Conservation (phyloP, 2,329 filamentous ascomycete species). For the Alternaria sp. region DNA sequence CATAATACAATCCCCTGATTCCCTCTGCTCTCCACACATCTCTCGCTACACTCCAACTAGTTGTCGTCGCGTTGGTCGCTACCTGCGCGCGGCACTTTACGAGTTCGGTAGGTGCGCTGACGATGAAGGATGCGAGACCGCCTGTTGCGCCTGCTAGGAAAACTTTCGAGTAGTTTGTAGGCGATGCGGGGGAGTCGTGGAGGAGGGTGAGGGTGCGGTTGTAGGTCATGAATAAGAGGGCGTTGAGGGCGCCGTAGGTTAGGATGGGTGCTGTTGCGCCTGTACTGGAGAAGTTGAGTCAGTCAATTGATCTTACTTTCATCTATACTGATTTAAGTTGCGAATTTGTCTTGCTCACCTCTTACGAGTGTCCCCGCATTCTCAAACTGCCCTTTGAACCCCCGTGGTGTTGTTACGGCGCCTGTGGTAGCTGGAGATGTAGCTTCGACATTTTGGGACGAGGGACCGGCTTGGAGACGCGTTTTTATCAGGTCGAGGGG, state of each 20-base stretch:
- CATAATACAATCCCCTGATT: conserved; percentile 76
- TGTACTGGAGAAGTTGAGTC: conserved; percentile 33
- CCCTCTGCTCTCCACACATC: conserved; percentile 66
- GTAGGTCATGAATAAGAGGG: conserved; percentile 87
- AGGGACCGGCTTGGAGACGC: conserved; percentile 71
- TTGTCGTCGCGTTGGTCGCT: conserved; percentile 44
- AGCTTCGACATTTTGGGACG: conserved; percentile 18
- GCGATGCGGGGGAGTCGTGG: conserved; percentile 29
- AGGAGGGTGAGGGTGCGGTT: conserved; percentile 78
- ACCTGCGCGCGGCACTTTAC: conserved; percentile 89
- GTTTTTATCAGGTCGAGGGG: conserved; percentile 83
- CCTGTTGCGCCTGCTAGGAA: conserved; percentile 82
- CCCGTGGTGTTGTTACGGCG: conserved; percentile 18
- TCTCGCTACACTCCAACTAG: conserved; percentile 68
- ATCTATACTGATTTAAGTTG: neutral
- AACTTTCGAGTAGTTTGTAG: conserved; percentile 65
- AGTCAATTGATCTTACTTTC: neutral
- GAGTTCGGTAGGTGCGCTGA: conserved; percentile 88
- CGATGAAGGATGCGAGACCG: conserved; percentile 82
- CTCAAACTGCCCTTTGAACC: conserved; percentile 44
- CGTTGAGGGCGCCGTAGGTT: conserved; percentile 90
- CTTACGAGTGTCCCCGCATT: conserved; percentile 45
- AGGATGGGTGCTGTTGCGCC: conserved; percentile 86
- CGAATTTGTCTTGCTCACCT: conserved; percentile 41
- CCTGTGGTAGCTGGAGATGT: conserved; percentile 1